phyloP scores from a whole-genome alignment of 1,139 yeast genomes.

The Suhomyces guaymorum region DNA sequence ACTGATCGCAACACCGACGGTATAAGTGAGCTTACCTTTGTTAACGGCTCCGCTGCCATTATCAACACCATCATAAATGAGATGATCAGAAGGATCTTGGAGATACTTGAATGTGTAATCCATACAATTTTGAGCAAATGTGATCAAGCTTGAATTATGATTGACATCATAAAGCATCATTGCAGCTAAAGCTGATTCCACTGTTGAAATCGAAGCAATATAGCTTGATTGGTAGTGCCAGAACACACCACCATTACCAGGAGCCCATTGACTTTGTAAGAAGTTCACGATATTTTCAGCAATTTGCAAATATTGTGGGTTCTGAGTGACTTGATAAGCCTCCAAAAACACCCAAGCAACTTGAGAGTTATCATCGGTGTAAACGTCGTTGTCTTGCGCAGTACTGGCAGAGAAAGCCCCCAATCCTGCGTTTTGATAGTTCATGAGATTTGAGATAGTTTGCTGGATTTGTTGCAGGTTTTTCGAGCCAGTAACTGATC shows the following conservation, averaged over 20 bases:
- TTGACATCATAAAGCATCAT: conserved; percentile 25
- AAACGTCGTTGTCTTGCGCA: conserved; percentile 29
- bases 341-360: conserved; percentile 33
- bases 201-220: conserved; percentile 37
- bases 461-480: conserved; percentile 9
- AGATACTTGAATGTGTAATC: conserved; percentile 29
- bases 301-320: conserved; percentile 16
- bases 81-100: conserved; percentile 31
- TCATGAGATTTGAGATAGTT: conserved; percentile 11
- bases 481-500: conserved; percentile 10
- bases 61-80: conserved; percentile 34
- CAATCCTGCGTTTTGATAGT: conserved; percentile 14
- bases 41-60: conserved; percentile 22
- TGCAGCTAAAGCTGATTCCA: conserved; percentile 40
- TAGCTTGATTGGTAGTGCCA: conserved; percentile 32
- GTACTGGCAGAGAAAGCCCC: conserved; percentile 35
- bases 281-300: conserved; percentile 20
- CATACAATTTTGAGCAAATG: conserved; percentile 27
- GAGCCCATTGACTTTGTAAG: conserved; percentile 22
- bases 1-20: conserved; percentile 37
- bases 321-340: conserved; percentile 25
- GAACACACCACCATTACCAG: conserved; percentile 34
- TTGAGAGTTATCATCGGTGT: conserved; percentile 40
- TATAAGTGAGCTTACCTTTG: conserved; percentile 38
- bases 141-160: conserved; percentile 18